phyloP scores from a whole-genome alignment of 345 rosid genomes.

The Aegle marmelos region DNA sequence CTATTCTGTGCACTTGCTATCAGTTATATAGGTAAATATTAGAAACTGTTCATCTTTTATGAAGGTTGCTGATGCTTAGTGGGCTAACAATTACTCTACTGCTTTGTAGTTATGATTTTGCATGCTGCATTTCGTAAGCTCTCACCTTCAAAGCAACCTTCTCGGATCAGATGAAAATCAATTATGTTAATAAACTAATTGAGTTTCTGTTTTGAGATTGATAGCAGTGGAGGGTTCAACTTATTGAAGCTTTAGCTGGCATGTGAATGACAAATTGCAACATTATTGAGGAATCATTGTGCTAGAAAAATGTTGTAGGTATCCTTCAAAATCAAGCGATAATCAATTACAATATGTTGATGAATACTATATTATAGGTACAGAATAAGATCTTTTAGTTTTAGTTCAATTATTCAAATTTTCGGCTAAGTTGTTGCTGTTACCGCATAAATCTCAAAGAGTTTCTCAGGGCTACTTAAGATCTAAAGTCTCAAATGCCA shows the following conservation, averaged over 20 bases:
- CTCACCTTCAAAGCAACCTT: slow-evolving; percentile 52
- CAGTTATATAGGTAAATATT: slow-evolving; percentile 66
- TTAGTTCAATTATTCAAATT: neutral
- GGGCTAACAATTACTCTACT: neutral
- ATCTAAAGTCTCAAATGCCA: neutral
- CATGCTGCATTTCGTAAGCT: slow-evolving; percentile 86
- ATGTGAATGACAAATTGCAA: too few relatives aligned
- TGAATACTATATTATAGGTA: neutral
- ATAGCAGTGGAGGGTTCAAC: too few relatives aligned
- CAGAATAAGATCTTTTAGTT: neutral
- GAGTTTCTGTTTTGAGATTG: neutral
- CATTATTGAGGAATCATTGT: too few relatives aligned
- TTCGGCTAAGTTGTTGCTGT: neutral
- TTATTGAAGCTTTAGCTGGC: too few relatives aligned
- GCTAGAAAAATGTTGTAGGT: too few relatives aligned
- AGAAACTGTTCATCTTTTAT: neutral
- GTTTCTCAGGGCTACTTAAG: neutral
- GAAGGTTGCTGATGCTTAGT: neutral
- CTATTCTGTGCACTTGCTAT: slow-evolving; percentile 60
- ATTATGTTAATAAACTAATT: neutral
- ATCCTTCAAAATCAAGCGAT: too few relatives aligned
- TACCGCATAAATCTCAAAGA: neutral
- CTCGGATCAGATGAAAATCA: slow-evolving; percentile 16
- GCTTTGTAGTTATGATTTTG: slow-evolving; percentile 55
- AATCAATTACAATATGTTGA: too few relatives aligned